These are phyloP conservation scores for Cladochytrium replicatum DNA, from an alignment of 192 early-diverging fungal species.

Conservation along the genomic window DNA sequence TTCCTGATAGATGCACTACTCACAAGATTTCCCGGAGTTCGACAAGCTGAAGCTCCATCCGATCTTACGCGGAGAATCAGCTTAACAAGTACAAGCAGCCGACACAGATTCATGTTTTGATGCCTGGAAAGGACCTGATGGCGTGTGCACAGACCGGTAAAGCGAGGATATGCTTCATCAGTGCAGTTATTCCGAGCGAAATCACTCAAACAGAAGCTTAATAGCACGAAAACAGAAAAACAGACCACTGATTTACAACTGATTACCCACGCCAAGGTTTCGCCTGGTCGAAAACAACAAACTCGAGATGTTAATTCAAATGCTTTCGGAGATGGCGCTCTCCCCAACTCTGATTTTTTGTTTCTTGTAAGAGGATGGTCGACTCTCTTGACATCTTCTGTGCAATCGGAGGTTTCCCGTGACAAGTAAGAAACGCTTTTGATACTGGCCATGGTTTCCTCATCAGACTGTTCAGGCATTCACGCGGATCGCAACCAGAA, in stretches of 20 bases:
- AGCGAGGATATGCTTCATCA: too few relatives aligned
- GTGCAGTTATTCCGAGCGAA: conserved; percentile 78
- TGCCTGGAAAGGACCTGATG: conserved; percentile 59
- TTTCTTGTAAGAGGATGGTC: conserved; percentile 78
- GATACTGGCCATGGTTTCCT: too few relatives aligned
- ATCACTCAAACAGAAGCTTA: conserved; percentile 74
- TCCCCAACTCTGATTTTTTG: conserved; percentile 78
- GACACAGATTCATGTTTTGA: conserved; percentile 70
- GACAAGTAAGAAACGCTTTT: too few relatives aligned
- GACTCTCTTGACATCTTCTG: conserved; percentile 69
- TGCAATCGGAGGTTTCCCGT: conserved; percentile 56
- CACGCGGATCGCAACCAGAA: conserved; percentile 82
- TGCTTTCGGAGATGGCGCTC: conserved; percentile 25
- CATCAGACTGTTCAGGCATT: conserved; percentile 40
- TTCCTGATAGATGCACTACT: too few relatives aligned
- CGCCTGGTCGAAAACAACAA: conserved; percentile 82
- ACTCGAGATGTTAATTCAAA: conserved; percentile 64
- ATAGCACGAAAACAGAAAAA: conserved; percentile 54
- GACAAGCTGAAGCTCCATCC: conserved; percentile 46
- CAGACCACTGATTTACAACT: too few relatives aligned
- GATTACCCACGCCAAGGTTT: too few relatives aligned
- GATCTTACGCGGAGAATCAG: conserved; percentile 72
- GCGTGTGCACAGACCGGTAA: conserved; percentile 87
- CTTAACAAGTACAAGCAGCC: conserved; percentile 69
- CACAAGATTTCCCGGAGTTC: too few relatives aligned